Percentiles rank a stretch among this genome's conserved stretches.
Conservation (phyloP, 345 rosid genomes). For the Durio zibethinus region DNA sequence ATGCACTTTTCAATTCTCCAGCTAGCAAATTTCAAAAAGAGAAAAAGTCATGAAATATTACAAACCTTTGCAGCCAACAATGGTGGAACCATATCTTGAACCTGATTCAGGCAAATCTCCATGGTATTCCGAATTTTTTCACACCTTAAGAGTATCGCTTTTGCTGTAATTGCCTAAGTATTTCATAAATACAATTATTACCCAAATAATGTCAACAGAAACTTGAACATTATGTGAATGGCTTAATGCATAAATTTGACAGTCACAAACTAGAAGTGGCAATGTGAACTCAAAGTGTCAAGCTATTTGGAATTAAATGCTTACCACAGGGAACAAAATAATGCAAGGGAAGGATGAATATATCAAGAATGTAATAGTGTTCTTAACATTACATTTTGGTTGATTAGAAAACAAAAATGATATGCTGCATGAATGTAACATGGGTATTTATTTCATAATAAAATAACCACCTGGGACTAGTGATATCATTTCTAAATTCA, state of each 20-base stretch:
- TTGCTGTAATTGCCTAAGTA: conserved; percentile 30
- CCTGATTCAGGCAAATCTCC: conserved; percentile 26
- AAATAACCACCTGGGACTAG: not conserved
- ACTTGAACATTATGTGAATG: not conserved
- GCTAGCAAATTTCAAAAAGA: not conserved
- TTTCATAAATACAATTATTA: not conserved
- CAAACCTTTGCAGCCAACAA: conserved; percentile 36
- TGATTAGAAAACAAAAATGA: not conserved
- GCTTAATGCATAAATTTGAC: not conserved
- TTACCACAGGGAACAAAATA: not conserved
- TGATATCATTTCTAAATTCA: not conserved
- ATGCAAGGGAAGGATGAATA: not conserved
- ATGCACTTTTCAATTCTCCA: not conserved
- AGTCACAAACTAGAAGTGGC: not conserved
- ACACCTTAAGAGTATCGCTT: conserved; percentile 29
- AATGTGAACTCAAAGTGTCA: not conserved
- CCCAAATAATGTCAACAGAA: not conserved
- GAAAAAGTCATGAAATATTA: not conserved
- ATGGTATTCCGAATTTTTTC: conserved; percentile 19
- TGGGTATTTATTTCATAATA: not conserved
- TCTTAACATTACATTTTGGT: not conserved
- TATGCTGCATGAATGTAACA: not conserved
- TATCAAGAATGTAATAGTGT: not conserved
- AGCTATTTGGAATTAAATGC: not conserved
- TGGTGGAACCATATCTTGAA: conserved; percentile 32